Conservation (phyloP, 306 rosid species). For the Casuarina equisetifolia region DNA sequence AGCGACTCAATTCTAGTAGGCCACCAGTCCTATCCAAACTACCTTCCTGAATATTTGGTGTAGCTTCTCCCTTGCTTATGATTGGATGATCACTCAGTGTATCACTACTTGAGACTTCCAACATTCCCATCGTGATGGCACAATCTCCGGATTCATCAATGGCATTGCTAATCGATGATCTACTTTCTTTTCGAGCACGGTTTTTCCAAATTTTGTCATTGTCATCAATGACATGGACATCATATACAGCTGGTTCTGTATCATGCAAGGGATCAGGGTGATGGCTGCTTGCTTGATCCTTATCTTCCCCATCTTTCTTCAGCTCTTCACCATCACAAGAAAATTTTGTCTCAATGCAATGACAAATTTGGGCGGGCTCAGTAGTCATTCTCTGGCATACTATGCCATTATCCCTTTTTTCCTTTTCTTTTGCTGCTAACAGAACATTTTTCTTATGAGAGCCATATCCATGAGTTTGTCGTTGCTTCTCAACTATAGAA, state of each 20-base stretch:
- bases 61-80: constrained; percentile 19
- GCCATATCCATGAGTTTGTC: constrained; percentile 26
- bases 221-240: constrained; percentile 66
- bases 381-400: constrained; percentile 17
- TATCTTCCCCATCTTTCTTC: constrained; percentile 27
- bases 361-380: constrained; percentile 27
- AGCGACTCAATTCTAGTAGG: constrained; percentile 5
- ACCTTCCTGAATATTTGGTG: constrained; percentile 8
- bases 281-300: constrained; percentile 25
- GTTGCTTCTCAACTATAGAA: constrained; percentile 29
- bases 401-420: constrained; percentile 14
- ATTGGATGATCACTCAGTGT: constrained; percentile 18
- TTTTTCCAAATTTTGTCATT: constrained; percentile 38
- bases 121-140: constrained; percentile 24
- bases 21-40: not conserved
- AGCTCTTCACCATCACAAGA: constrained; percentile 28
- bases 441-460: constrained; percentile 24
- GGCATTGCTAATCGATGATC: constrained; percentile 29
- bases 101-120: constrained; percentile 15
- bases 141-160: constrained; percentile 25
- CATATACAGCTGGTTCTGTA: constrained; percentile 55
- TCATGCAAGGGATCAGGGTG: constrained; percentile 35
- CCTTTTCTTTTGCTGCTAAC: constrained; percentile 15
- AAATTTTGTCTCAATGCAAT: constrained; percentile 18
- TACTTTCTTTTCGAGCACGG: constrained; percentile 31